phyloP scores from a whole-genome alignment of 139 green algal genomes.

The Chlamydomonas sp. region DNA sequence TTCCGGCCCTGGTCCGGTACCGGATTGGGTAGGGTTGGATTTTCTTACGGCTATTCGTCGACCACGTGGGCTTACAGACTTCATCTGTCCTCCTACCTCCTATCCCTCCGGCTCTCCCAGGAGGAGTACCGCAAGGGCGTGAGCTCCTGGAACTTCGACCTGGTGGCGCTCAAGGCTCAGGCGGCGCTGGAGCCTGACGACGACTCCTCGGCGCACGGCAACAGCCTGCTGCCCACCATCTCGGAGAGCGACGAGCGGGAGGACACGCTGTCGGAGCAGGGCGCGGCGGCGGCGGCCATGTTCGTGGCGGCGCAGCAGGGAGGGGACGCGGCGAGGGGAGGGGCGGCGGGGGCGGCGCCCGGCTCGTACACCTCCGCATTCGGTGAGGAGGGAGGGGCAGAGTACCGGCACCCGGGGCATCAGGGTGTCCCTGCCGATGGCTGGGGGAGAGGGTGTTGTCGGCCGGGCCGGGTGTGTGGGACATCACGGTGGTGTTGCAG shows the following conservation, averaged over 20 bases:
- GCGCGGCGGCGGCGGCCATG: background rate
- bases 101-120: constrained; percentile 38
- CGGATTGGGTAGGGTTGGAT: no score
- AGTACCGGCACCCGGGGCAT: background rate
- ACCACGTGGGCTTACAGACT: no score
- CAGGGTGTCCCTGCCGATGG: background rate
- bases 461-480: no score
- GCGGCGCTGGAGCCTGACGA: constrained; percentile 70
- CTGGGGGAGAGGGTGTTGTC: no score
- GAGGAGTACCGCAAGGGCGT: constrained; percentile 90
- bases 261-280: background rate
- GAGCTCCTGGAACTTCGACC: constrained; percentile 94
- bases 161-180: constrained; percentile 85
- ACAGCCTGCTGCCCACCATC: constrained; percentile 54
- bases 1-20: no score
- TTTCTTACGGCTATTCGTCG: no score
- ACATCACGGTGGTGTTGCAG: no score
- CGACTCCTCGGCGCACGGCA: constrained; percentile 7
- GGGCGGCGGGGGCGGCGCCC: background rate
- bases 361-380: background rate
- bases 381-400: constrained; percentile 13
- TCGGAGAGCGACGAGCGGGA: constrained; percentile 47
- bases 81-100: no score
- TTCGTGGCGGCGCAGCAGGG: constrained; percentile 12
- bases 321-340: background rate